A percentile compares a stretch with the other conserved stretches of the same genome.
Evolutionary conservation across 176 grass and related monocot species (phyloP).

Genomic region (Luzula sylvatica): DNA sequence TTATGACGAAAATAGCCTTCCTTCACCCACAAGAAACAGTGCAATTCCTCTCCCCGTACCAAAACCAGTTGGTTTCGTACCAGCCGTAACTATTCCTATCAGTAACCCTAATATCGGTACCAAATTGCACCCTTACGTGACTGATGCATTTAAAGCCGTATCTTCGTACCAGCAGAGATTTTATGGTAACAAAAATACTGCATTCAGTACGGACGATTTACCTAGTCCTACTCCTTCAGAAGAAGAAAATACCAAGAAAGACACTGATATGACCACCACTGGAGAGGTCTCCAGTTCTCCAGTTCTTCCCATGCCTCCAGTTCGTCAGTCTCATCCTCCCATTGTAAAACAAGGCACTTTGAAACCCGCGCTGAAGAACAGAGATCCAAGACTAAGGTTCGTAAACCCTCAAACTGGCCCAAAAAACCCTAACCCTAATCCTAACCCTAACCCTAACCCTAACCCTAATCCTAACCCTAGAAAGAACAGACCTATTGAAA

Average conservation of each 20-base stretch:
- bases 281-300: conserved; percentile 54
- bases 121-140: conserved; percentile 36
- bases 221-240: conserved; percentile 94
- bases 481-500: conserved; percentile 45
- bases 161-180: conserved; percentile 68
- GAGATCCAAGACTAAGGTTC: conserved; percentile 79
- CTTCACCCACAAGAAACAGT: conserved; percentile 67
- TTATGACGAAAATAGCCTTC: conserved; percentile 89
- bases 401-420: conserved; percentile 38
- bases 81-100: conserved; percentile 26
- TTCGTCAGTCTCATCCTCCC: conserved; percentile 10
- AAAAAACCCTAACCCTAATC: conserved; percentile 25
- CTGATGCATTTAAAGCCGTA: conserved; percentile 79
- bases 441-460: conserved; percentile 23
- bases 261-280: conserved; percentile 22
- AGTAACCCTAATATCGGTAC: conserved; percentile 29
- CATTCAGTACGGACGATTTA: conserved; percentile 49
- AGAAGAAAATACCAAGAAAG: conserved; percentile 28
- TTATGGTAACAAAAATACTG: conserved; percentile 43
- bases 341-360: conserved; percentile 8
- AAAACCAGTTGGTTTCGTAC: conserved; percentile 48
- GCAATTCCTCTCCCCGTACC: conserved; percentile 41
- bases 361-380: conserved; percentile 48
- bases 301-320: conserved; percentile 27
- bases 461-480: conserved; percentile 27